These are phyloP conservation scores for Podaxis sp. DNA, from an alignment of 768 basidiomycete species.

Conservation along the genomic window DNA sequence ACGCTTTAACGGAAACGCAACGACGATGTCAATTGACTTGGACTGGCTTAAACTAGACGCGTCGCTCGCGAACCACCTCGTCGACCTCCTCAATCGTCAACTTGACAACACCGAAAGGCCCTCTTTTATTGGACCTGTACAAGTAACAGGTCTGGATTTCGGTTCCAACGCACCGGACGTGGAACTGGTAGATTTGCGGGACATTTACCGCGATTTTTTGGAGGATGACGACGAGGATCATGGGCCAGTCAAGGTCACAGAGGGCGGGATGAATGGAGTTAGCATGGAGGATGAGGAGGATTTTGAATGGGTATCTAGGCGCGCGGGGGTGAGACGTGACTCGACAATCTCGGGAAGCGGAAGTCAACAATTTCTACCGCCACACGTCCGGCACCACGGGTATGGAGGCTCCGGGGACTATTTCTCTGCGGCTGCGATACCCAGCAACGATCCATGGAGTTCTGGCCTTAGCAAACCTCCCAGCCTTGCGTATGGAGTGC, in stretches of 20 bases:
- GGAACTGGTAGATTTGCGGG: conserved; percentile 87
- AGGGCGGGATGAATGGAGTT: conserved; percentile 26
- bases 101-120: conserved; percentile 73
- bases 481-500: neutral
- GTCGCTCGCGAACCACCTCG: conserved; percentile 64
- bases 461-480: conserved; percentile 1
- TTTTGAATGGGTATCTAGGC: conserved; percentile 79
- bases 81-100: conserved; percentile 76
- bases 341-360: conserved; percentile 35
- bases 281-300: conserved; percentile 62
- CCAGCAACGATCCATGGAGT: conserved; percentile 5
- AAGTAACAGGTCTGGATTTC: conserved; percentile 84
- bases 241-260: conserved; percentile 50
- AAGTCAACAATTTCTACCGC: conserved; percentile 70
- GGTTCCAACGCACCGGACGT: conserved; percentile 81
- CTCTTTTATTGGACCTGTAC: conserved; percentile 92
- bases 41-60: conserved; percentile 86
- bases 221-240: conserved; percentile 70
- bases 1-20: conserved; percentile 3
- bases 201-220: conserved; percentile 93
- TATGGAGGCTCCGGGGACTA: conserved; percentile 55
- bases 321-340: conserved; percentile 54
- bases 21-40: conserved; percentile 88
- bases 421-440: conserved; percentile 45
- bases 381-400: conserved; percentile 63